These are phyloP conservation scores for Starmerella sp. DNA, from an alignment of 805 yeast species.

Conservation along the genomic window DNA sequence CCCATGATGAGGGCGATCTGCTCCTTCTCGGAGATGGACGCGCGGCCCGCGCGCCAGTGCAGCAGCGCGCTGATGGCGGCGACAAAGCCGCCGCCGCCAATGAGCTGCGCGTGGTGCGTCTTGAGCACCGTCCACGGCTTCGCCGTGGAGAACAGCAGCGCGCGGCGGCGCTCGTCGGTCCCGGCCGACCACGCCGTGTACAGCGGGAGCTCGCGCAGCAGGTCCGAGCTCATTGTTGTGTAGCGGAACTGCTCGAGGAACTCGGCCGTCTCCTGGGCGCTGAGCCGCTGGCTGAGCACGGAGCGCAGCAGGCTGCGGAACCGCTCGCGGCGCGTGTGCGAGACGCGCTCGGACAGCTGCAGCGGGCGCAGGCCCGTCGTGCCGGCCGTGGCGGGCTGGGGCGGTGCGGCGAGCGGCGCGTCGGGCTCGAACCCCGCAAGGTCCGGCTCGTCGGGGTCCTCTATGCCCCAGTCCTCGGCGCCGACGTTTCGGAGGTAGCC, in stretches of 20 bases:
- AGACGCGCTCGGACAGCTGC: not conserved
- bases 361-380: not conserved
- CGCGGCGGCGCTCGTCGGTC: slow-evolving; percentile 15
- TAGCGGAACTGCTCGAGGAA: slow-evolving; percentile 45
- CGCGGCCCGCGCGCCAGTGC: slow-evolving; percentile 20
- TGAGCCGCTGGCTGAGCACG: slow-evolving; percentile 23
- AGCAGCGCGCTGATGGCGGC: slow-evolving; percentile 28
- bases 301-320: slow-evolving; percentile 18
- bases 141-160: slow-evolving; percentile 15
- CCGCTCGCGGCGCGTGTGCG: slow-evolving; percentile 1
- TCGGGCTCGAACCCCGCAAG: not conserved
- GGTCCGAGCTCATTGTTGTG: slow-evolving; percentile 38
- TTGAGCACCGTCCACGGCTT: slow-evolving; percentile 16
- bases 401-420: not conserved
- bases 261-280: slow-evolving; percentile 24
- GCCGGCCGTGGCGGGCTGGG: slow-evolving; percentile 3
- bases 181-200: slow-evolving; percentile 21
- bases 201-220: slow-evolving; percentile 34
- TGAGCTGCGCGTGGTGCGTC: slow-evolving; percentile 21
- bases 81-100: slow-evolving; percentile 31
- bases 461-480: slow-evolving; percentile 30
- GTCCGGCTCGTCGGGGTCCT: slow-evolving; percentile 11
- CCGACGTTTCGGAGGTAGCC: slow-evolving; percentile 25
- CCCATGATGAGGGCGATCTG: slow-evolving; percentile 23
- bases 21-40: slow-evolving; percentile 4